Evolutionary conservation across 306 rosid genomes (phyloP), one percentile per base, ranked within the genome.

Genomic region (Casuarina equisetifolia): DNA sequence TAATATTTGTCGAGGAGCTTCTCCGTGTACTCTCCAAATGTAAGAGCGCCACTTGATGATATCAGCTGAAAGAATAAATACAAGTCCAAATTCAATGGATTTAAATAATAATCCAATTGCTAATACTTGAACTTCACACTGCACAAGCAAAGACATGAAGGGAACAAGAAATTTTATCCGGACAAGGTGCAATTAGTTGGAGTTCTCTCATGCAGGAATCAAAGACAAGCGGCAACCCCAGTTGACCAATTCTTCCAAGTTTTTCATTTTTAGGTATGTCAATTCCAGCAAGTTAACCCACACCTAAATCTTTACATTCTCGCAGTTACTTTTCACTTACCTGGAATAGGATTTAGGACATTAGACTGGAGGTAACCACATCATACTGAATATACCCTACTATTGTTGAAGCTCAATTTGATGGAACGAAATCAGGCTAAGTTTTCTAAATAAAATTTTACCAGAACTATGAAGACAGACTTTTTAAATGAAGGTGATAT

Each of bases 11-110:
- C 97, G 20, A 91, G 90, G 66, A 95, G 90, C 89, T 84, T 87
- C 82, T 92, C 97, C 4, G 97, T 84, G 78, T 92, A 95, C 86
- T 95, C 98, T 81, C 98, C 96, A 73, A 89, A 92, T 59, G 97
- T 89, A 49, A 92, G 96, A 67, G 85, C 55, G 46, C 90, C 84
- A 66, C 84, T 86, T 52, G 92, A 85, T 81, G 90, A 76, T 75
- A 92, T 92, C 77, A 88, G 83, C 98, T 92, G 93, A n/a, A 38
- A 66, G 45, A 72, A 9, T 13, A 51, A 42, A 46, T 11, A 64
- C 15, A 19, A 0, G 49, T 36, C 72, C 68, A 25, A 9, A 9
- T 10, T 43, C 15, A 13, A 66, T 57, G 5, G 5, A 70, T 81
- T 54, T 79, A 36, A 54, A 48, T 62, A 54, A 69, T 69, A 49